These are phyloP conservation scores for Pythium biforme DNA, from an alignment of 352 stramenopile species.

Conservation along the genomic window DNA sequence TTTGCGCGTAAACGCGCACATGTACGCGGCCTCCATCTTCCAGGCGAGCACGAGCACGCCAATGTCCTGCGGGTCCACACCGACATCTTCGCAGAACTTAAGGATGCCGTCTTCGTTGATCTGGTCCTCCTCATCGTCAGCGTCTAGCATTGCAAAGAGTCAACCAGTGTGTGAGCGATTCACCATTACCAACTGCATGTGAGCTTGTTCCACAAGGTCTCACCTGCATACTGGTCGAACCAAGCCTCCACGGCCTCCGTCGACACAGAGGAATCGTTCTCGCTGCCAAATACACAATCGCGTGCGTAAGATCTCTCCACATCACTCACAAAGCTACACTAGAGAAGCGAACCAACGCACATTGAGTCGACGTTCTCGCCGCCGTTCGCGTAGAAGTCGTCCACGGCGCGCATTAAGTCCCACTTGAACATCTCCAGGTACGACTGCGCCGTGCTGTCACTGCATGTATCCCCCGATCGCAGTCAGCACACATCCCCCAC, in stretches of 20 bases:
- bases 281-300: neutral
- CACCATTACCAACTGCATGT: neutral
- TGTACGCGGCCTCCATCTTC: conserved; percentile 85
- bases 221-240: conserved; percentile 43
- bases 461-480: conserved; percentile 14
- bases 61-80: conserved; percentile 45
- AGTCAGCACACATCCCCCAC: neutral
- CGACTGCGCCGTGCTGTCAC: conserved; percentile 63
- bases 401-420: conserved; percentile 73
- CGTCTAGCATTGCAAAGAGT: conserved; percentile 10
- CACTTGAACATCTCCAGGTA: conserved; percentile 82
- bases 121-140: conserved; percentile 38
- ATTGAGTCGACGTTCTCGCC: conserved; percentile 31
- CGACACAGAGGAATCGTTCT: conserved; percentile 24
- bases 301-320: neutral
- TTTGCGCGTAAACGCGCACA: conserved; percentile 84
- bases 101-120: conserved; percentile 49
- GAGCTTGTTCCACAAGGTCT: too few species aligned
- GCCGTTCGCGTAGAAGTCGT: conserved; percentile 75
- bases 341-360: neutral
- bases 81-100: conserved; percentile 47
- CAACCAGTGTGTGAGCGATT: too few species aligned
- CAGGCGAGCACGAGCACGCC: conserved; percentile 84
- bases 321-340: too few species aligned
- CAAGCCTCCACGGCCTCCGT: conserved; percentile 33